These are phyloP conservation scores for Hyaloscypha finlandica DNA, from an alignment of 495 filamentous ascomycete species.

Conservation along the genomic window DNA sequence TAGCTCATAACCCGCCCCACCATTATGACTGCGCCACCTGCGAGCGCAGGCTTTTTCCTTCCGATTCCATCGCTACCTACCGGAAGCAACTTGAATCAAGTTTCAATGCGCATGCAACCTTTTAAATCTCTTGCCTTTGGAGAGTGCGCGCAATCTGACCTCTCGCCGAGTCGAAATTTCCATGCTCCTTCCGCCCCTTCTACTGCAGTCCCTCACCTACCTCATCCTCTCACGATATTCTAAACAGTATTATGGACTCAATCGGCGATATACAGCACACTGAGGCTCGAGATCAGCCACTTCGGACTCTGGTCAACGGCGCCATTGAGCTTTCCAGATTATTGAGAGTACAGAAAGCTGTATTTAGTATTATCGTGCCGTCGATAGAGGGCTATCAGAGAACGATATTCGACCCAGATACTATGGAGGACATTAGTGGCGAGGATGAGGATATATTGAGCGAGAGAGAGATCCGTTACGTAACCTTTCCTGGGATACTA, in stretches of 20 bases:
- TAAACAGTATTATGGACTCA: slow-evolving; percentile 29
- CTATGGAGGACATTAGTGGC: slow-evolving; percentile 59
- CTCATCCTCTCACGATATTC: no score
- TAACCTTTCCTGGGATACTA: slow-evolving; percentile 54
- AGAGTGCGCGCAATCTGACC: no score
- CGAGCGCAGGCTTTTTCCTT: no score
- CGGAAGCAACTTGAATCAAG: no score
- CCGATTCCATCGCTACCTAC: no score
- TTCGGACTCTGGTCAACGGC: slow-evolving; percentile 45
- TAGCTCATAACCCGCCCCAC: no score
- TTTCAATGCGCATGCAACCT: no score
- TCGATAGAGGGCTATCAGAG: slow-evolving; percentile 48
- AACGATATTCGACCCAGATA: slow-evolving; percentile 48
- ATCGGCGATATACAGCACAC: slow-evolving; percentile 35
- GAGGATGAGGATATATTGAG: slow-evolving; percentile 56
- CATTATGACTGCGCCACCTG: no score
- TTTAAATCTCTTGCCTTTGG: no score
- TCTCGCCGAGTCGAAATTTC: no score
- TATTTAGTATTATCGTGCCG: slow-evolving; percentile 53
- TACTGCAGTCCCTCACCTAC: no score
- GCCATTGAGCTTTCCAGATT: slow-evolving; percentile 52
- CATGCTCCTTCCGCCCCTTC: no score
- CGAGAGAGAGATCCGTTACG: slow-evolving; percentile 37
- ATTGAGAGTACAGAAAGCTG: slow-evolving; percentile 53
- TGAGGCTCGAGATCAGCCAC: slow-evolving; percentile 47